These are phyloP conservation scores for Viridothelium virens DNA, from an alignment of 495 filamentous ascomycete genomes.

Conservation along the genomic window DNA sequence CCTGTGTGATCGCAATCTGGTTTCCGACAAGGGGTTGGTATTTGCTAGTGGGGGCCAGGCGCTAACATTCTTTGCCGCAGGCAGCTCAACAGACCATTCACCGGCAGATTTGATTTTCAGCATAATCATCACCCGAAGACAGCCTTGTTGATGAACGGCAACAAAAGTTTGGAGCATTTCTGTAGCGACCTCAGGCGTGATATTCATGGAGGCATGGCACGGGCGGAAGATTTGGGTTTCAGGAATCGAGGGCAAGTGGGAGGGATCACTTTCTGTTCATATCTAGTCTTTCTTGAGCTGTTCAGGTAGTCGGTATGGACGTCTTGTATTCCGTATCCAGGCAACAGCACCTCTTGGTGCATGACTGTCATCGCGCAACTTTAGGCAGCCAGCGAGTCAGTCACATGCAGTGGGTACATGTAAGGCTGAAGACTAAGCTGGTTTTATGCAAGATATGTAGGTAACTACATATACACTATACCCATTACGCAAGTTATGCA, in stretches of 20 bases:
- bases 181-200: background rate
- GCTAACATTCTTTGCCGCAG: background rate
- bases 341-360: slow-evolving; percentile 2
- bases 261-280: background rate
- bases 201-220: background rate
- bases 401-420: no score
- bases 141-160: no score
- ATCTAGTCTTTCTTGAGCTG: background rate
- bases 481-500: no score
- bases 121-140: background rate
- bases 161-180: slow-evolving; percentile 1
- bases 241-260: background rate
- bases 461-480: no score
- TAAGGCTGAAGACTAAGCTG: background rate
- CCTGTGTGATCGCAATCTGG: background rate
- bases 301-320: background rate
- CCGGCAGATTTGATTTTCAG: background rate
- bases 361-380: background rate
- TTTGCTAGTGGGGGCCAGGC: slow-evolving; percentile 1
- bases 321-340: slow-evolving; percentile 5
- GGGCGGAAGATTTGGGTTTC: background rate
- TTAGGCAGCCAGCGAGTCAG: background rate
- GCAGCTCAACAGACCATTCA: background rate
- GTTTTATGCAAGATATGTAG: no score
- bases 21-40: background rate